Evolutionary conservation across 2,329 filamentous ascomycete species (phyloP), one percentile per base, ranked within the genome.

Genomic region (Penicillium frequentans): DNA sequence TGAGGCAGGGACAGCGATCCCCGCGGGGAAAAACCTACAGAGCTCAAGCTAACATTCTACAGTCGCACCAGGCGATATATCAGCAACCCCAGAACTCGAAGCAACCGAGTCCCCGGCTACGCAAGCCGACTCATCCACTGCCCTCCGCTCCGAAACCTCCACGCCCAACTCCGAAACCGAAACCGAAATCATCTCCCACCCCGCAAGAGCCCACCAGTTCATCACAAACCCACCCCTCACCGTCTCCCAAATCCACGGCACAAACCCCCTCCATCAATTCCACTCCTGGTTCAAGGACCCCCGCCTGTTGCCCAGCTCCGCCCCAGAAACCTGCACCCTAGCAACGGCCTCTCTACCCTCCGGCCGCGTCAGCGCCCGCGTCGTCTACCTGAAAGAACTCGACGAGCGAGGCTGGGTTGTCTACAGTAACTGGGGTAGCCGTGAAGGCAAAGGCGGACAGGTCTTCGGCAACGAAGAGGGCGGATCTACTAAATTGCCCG

Each of bases 321-420:
- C 96, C 65, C 93, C 93, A 1, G 95, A 99, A 76, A 90, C 95
- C 1, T 92, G 91, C 69, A 92, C 89, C 1, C 82, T 99, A 1
- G 89, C 92, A 3, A 99, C 95, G 0, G 92, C 93, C 0, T 80
- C 83, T 24, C 83, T 98, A 5, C 93, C 93, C 1, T 90, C 86
- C 0, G 95, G 95, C 59, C 87, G 90, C 47, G 90, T 98, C 21
- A 91, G 87, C 47, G 88, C 90, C 3, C 90, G 95, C 57, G 84
- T 91, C 65, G 91, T 99, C 37, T 99, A 98, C 77, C 83, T 99
- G 64, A 99, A 99, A 77, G 95, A 98, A 80, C 86, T 98, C 24
- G 93, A 98, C 74, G 75, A 81, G 53, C 67, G 75, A 5, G 92
- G 93, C 16, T 99, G 96, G 76, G 91, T 98, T 44, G 82, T 99